Percentiles rank a stretch among this genome's conserved stretches.
These are phyloP conservation scores for Lodderomyces pseudojiufengensis DNA, from an alignment of 1,139 yeast species.

Conservation along the genomic window DNA sequence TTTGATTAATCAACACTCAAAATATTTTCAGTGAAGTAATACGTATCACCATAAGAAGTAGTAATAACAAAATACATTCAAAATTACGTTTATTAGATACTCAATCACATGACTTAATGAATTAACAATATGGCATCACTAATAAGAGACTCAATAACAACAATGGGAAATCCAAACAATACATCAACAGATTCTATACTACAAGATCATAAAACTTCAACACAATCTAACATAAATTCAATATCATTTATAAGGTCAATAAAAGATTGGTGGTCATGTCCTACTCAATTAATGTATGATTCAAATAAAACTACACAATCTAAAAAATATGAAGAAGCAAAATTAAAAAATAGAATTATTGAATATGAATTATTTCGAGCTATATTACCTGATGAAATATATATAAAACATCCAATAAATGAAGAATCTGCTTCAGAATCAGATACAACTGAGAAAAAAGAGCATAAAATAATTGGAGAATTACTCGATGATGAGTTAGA, in stretches of 20 bases:
- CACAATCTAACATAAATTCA: slow-evolving; percentile 14
- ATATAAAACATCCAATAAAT: slow-evolving; percentile 18
- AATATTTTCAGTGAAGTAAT: no score
- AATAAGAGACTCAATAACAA: slow-evolving; percentile 16
- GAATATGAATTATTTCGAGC: slow-evolving; percentile 37
- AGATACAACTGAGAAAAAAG: slow-evolving; percentile 5
- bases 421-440: slow-evolving; percentile 6
- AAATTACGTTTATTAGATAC: no score
- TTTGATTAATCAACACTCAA: no score
- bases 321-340: slow-evolving; percentile 23
- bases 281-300: slow-evolving; percentile 5
- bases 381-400: slow-evolving; percentile 30
- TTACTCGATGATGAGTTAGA: slow-evolving; percentile 32
- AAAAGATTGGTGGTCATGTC: slow-evolving; percentile 38
- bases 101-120: no score
- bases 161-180: slow-evolving; percentile 15
- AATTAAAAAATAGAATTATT: slow-evolving; percentile 23
- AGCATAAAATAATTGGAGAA: slow-evolving; percentile 16
- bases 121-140: slow-evolving; percentile 16
- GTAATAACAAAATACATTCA: no score
- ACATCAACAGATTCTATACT: slow-evolving; percentile 1
- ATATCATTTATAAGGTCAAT: slow-evolving; percentile 28
- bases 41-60: no score
- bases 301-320: neutral
- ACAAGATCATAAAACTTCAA: neutral